Evolutionary conservation across 2,329 filamentous ascomycete species (phyloP).

Genomic region (Colletotrichum eleusines): DNA sequence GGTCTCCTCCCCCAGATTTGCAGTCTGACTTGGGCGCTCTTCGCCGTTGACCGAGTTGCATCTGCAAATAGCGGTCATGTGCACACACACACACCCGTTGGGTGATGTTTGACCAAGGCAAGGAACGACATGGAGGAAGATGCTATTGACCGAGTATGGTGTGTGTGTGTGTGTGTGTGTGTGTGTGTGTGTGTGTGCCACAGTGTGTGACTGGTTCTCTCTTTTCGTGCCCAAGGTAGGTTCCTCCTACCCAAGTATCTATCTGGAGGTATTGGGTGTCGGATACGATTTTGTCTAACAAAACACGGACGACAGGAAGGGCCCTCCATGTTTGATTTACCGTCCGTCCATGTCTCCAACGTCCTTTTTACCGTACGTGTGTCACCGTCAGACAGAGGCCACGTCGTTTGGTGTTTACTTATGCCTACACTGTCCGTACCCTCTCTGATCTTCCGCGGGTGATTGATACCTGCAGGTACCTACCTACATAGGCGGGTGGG

Average conservation of each 20-base stretch:
- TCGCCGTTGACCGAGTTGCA: constrained; percentile 16
- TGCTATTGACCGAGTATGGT: constrained; percentile 8
- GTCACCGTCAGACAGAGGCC: not conserved
- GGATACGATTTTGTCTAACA: no score
- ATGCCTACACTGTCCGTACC: not conserved
- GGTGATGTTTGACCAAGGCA: constrained; percentile 11
- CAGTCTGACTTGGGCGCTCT: constrained; percentile 35
- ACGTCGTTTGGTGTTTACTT: constrained; percentile 13
- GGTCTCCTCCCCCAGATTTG: constrained; percentile 30
- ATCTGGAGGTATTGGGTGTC: no score
- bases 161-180: not conserved
- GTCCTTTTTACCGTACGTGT: not conserved
- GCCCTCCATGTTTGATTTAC: constrained; percentile 6
- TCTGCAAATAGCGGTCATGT: constrained; percentile 28
- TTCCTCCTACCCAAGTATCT: no score
- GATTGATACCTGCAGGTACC: constrained; percentile 32
- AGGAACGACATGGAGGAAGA: constrained; percentile 36
- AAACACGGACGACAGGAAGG: not conserved
- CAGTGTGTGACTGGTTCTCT: not conserved
- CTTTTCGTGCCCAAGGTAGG: no score
- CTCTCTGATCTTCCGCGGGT: constrained; percentile 22
- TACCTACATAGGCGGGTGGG: no score
- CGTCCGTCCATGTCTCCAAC: not conserved
- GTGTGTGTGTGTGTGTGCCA: not conserved
- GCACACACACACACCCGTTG: constrained; percentile 3